A percentile compares a stretch with the other conserved stretches of the same genome.
phyloP scores from a whole-genome alignment of 352 stramenopile species.

The Hyaloperonospora brassicae region DNA sequence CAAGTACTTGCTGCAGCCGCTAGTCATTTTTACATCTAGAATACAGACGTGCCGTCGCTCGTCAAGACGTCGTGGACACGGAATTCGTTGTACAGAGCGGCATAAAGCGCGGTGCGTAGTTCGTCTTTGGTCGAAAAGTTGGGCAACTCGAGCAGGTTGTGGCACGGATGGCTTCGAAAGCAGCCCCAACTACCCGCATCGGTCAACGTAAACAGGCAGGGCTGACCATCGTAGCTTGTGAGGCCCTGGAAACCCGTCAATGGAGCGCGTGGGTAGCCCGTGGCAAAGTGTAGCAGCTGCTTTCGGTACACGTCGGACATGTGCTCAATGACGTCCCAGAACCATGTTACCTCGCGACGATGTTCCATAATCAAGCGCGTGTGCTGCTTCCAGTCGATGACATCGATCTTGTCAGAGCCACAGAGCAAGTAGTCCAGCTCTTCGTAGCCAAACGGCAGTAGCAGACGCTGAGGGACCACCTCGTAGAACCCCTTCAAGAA shows the following conservation, averaged over 20 bases:
- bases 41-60: constrained; percentile 7
- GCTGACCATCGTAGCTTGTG: constrained; percentile 62
- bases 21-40: constrained; percentile 15
- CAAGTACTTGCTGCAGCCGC: not conserved
- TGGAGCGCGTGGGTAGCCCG: constrained; percentile 60
- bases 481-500: constrained; percentile 96
- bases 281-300: constrained; percentile 72
- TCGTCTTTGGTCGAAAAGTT: constrained; percentile 83
- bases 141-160: constrained; percentile 89
- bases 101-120: constrained; percentile 40
- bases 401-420: constrained; percentile 88
- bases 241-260: constrained; percentile 53
- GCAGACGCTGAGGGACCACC: constrained; percentile 84
- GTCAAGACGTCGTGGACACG: constrained; percentile 3
- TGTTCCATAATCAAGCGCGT: constrained; percentile 39
- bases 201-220: constrained; percentile 56
- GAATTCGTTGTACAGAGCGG: constrained; percentile 36
- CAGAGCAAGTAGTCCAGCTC: constrained; percentile 94
- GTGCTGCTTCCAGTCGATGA: constrained; percentile 88
- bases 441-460: constrained; percentile 94
- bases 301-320: constrained; percentile 57
- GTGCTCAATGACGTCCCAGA: constrained; percentile 80
- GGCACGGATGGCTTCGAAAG: constrained; percentile 54
- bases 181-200: constrained; percentile 12
- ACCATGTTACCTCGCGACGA: constrained; percentile 25